Percentiles rank a stretch among this genome's conserved stretches.
Evolutionary conservation across 2,329 filamentous ascomycete genomes (phyloP).

Genomic region (Pseudogymnoascus sp.): DNA sequence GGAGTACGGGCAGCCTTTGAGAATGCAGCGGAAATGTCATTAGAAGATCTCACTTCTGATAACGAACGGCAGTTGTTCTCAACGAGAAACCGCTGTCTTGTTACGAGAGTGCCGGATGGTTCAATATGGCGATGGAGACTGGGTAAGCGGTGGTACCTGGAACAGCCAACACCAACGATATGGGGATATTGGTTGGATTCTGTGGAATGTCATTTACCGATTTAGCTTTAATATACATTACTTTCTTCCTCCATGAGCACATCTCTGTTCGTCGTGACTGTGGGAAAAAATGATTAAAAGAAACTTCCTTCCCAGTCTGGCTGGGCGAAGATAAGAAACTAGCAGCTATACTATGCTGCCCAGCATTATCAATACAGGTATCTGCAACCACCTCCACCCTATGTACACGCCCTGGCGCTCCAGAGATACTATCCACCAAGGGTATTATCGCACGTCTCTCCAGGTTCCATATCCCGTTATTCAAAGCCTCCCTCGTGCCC

Average conservation of each 20-base stretch:
- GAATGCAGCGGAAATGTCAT: slow-evolving; percentile 12
- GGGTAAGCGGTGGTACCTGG: background rate
- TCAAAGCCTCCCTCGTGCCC: background rate
- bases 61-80: slow-evolving; percentile 17
- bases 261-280: background rate
- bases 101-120: slow-evolving; percentile 12
- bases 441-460: background rate
- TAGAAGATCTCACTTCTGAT: slow-evolving; percentile 18
- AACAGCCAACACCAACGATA: background rate
- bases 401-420: background rate
- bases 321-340: background rate
- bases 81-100: slow-evolving; percentile 10
- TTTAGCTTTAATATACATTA: background rate
- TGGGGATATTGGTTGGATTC: background rate
- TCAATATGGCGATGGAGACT: slow-evolving; percentile 10
- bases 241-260: background rate
- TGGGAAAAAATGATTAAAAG: background rate
- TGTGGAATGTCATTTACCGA: background rate
- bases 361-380: background rate
- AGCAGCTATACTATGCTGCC: background rate
- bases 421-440: background rate
- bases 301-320: background rate
- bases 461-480: background rate
- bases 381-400: background rate
- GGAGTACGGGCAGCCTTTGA: slow-evolving; percentile 16